A percentile compares a stretch with the other conserved stretches of the same genome.
These are phyloP conservation scores for Aureobasidium zeae DNA, from an alignment of 2,329 filamentous ascomycete species.

Conservation along the genomic window DNA sequence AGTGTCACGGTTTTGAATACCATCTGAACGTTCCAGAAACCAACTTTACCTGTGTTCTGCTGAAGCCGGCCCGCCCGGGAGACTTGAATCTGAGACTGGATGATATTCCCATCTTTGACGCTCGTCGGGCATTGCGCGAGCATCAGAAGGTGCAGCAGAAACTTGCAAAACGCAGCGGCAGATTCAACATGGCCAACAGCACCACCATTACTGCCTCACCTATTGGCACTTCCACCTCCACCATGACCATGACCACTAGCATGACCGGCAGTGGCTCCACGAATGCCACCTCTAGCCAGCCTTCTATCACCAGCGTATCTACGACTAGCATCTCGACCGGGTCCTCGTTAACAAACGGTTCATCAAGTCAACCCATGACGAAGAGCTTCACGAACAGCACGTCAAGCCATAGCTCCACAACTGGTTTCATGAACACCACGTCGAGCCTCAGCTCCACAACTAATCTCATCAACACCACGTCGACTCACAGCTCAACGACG, in stretches of 20 bases:
- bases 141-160: no score
- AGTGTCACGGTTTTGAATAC: no score
- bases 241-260: not conserved
- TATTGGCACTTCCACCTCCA: no score
- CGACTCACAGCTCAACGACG: not conserved
- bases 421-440: no score
- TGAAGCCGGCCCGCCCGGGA: no score
- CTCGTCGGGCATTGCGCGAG: no score
- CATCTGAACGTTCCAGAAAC: no score
- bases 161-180: no score
- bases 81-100: no score
- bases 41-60: no score
- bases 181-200: not conserved
- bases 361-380: not conserved
- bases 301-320: not conserved
- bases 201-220: not conserved
- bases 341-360: not conserved
- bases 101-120: no score
- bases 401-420: not conserved
- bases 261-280: not conserved
- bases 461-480: not conserved
- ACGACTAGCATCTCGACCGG: not conserved
- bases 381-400: not conserved
- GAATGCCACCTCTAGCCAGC: slow-evolving; percentile 1
- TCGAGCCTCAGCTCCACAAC: no score